A percentile compares a stretch with the other conserved stretches of the same genome.
These are phyloP conservation scores for Celoporthe dispersa DNA, from an alignment of 2,329 filamentous ascomycete species.

Conservation along the genomic window DNA sequence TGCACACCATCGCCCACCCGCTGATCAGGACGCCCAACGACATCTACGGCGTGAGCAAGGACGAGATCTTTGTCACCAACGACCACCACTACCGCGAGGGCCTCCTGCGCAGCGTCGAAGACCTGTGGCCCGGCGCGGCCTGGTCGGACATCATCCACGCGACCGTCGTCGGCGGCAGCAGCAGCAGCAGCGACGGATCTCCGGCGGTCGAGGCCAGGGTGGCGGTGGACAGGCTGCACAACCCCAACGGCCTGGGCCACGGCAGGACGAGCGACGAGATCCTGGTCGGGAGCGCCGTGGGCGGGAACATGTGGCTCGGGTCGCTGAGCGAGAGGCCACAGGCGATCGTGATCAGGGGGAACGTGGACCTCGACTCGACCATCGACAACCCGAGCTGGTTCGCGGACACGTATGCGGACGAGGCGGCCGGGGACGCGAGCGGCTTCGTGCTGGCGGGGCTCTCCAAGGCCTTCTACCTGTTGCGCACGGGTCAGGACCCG, in stretches of 20 bases:
- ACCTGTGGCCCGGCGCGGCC: constrained; percentile 11
- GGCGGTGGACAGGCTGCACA: constrained; percentile 21
- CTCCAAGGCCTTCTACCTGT: constrained; percentile 44
- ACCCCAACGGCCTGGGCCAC: constrained; percentile 27
- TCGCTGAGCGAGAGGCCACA: not conserved
- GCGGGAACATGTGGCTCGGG: constrained; percentile 18
- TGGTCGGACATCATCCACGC: constrained; percentile 28
- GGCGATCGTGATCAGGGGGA: constrained; percentile 47
- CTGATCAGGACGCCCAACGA: constrained; percentile 29
- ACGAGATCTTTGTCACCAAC: constrained; percentile 26
- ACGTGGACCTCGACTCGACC: constrained; percentile 47
- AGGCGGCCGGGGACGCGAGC: constrained; percentile 49
- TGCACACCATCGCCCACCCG: constrained; percentile 27
- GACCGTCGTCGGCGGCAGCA: not conserved
- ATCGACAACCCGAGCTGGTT: constrained; percentile 66
- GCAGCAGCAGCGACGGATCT: constrained; percentile 10
- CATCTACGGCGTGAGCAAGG: constrained; percentile 20
- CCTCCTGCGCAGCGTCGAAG: constrained; percentile 17
- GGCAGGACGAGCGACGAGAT: constrained; percentile 24
- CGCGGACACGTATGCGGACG: constrained; percentile 53
- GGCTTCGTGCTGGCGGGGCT: constrained; percentile 58
- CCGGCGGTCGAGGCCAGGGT: constrained; percentile 20
- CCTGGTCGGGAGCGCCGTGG: constrained; percentile 19
- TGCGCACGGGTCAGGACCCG: constrained; percentile 37
- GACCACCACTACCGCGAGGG: constrained; percentile 28